Conservation (phyloP, 2,329 filamentous ascomycete genomes). For the Lecanicillium sp. region DNA sequence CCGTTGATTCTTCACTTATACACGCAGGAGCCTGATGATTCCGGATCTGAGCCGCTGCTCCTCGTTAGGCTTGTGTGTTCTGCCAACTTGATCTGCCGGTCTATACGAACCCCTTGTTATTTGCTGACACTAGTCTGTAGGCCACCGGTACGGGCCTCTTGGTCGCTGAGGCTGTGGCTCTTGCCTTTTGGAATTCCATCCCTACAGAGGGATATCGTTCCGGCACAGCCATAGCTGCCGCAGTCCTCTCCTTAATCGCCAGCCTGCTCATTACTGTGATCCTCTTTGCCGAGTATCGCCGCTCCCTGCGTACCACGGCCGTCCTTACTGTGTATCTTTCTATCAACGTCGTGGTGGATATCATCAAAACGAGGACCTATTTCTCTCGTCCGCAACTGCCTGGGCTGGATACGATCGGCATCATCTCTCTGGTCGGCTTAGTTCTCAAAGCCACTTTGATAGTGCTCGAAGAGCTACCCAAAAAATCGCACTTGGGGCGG, state of each 20-base stretch:
- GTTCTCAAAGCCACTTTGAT: neutral
- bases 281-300: neutral
- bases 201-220: neutral
- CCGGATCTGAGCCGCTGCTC: too few species aligned
- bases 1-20: too few species aligned
- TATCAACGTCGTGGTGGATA: neutral
- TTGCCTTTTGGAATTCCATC: too few species aligned
- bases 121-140: too few species aligned
- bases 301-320: neutral
- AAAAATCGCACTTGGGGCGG: neutral
- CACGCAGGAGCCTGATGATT: too few species aligned
- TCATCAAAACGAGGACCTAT: neutral
- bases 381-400: neutral
- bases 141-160: too few species aligned
- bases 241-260: neutral
- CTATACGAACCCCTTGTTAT: too few species aligned
- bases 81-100: too few species aligned
- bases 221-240: neutral
- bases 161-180: too few species aligned
- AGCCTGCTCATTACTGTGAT: neutral
- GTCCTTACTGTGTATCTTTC: neutral
- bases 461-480: conserved; percentile 1
- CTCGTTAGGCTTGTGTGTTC: too few species aligned
- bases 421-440: neutral
- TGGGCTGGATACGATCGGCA: neutral